A percentile compares a stretch with the other conserved stretches of the same genome.
phyloP scores from a whole-genome alignment of 805 yeast genomes.

The Myxozyma vanderwaltii region DNA sequence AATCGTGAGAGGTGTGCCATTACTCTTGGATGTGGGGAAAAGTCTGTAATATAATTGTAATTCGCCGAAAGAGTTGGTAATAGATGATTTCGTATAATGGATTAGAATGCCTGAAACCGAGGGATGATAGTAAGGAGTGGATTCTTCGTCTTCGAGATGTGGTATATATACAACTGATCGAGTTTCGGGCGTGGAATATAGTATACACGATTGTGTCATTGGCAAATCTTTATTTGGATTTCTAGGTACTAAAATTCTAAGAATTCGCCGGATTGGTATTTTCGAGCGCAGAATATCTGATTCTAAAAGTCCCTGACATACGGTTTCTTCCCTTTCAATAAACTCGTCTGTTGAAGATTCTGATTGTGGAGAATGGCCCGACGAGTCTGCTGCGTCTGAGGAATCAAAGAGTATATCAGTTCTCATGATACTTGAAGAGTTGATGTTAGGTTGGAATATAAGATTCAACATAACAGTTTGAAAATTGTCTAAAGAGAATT shows the following conservation, averaged over 20 bases:
- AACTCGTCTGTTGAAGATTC: background rate
- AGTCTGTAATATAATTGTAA: slow-evolving; percentile 17
- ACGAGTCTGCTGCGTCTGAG: background rate
- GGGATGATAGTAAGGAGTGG: slow-evolving; percentile 88
- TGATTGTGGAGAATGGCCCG: background rate
- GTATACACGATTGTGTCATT: slow-evolving; percentile 81
- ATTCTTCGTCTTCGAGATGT: slow-evolving; percentile 60
- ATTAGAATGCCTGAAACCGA: slow-evolving; percentile 78
- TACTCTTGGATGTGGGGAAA: background rate
- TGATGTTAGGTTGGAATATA: slow-evolving; percentile 79
- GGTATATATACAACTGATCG: slow-evolving; percentile 58
- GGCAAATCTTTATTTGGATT: slow-evolving; percentile 83
- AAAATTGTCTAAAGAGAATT: slow-evolving; percentile 7
- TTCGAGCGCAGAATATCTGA: background rate
- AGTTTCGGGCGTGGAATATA: slow-evolving; percentile 38
- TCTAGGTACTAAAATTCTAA: slow-evolving; percentile 88
- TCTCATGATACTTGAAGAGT: slow-evolving; percentile 85
- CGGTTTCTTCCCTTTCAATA: background rate
- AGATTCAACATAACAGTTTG: slow-evolving; percentile 73
- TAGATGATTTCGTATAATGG: slow-evolving; percentile 13
- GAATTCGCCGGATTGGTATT: slow-evolving; percentile 46
- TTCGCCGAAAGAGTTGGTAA: background rate
- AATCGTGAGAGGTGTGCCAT: background rate
- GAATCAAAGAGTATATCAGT: slow-evolving; percentile 63
- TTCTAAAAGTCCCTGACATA: slow-evolving; percentile 1